phyloP scores from a whole-genome alignment of 177 flowering plant genomes.

The Vitis hybrid region DNA sequence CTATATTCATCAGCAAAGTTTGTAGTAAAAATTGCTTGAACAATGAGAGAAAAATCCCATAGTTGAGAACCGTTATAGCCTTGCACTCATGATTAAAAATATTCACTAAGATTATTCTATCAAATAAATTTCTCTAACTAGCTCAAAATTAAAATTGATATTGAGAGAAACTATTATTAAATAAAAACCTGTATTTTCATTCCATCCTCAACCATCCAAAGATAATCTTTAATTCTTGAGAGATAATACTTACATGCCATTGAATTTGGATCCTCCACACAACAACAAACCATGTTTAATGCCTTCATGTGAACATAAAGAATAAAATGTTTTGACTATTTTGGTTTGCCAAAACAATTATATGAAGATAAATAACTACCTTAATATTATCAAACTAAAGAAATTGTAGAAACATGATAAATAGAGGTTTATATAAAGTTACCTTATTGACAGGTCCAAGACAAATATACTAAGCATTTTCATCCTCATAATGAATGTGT shows the following conservation, averaged over 20 bases:
- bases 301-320: conserved; percentile 12
- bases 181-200: too few relatives aligned
- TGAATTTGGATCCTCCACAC: conserved; percentile 43
- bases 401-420: not conserved
- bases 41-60: conserved; percentile 37
- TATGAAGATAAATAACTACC: too few relatives aligned
- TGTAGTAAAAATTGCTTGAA: conserved; percentile 40
- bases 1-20: conserved; percentile 27
- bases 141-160: too few relatives aligned
- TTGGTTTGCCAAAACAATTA: too few relatives aligned
- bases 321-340: too few relatives aligned
- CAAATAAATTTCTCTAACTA: too few relatives aligned
- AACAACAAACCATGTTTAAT: conserved; percentile 40
- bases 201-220: too few relatives aligned
- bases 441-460: conserved; percentile 50
- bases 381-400: not conserved
- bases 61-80: conserved; percentile 43
- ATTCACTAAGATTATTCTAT: not conserved
- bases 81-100: conserved; percentile 2
- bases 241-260: conserved; percentile 17
- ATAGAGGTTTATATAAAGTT: not conserved
- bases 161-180: too few relatives aligned
- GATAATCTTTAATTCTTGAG: too few relatives aligned
- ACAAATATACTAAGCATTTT: conserved; percentile 28
- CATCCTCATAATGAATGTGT: conserved; percentile 54